A percentile compares a stretch with the other conserved stretches of the same genome.
These are phyloP conservation scores for Syzygium malaccense DNA, from an alignment of 441 rosid species.

Conservation along the genomic window DNA sequence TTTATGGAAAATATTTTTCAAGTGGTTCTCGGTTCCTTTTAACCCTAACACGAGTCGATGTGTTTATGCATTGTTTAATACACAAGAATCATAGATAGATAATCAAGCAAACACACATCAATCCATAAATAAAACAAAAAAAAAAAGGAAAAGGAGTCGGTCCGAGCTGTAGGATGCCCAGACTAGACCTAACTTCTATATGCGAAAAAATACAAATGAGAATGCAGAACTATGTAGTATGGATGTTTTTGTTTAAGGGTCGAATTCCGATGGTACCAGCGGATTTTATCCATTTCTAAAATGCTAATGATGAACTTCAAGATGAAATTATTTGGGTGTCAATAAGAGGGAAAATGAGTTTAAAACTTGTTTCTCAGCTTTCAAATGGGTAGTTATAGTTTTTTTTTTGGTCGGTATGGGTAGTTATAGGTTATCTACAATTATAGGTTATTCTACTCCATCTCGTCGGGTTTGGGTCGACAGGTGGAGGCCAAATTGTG, in stretches of 20 bases:
- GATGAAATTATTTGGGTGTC: neutral
- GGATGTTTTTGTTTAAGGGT: neutral
- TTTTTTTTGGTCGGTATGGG: too few relatives aligned
- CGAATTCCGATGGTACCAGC: rapidly evolving
- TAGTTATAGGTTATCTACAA: neutral
- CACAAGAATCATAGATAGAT: neutral
- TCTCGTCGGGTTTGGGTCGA: neutral
- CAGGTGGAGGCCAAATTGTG: neutral
- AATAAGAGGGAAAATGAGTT: neutral
- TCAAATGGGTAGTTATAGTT: neutral
- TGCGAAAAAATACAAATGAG: neutral
- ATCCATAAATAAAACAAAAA: neutral
- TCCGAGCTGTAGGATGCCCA: neutral
- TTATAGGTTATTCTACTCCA: neutral
- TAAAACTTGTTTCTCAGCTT: neutral
- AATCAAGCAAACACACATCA: neutral
- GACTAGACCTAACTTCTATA: neutral
- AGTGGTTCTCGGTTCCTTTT: neutral
- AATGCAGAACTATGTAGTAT: neutral
- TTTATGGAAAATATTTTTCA: neutral
- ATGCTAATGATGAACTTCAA: neutral
- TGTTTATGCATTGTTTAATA: neutral
- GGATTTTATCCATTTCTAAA: neutral
- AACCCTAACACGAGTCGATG: neutral
- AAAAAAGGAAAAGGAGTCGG: neutral